These are phyloP conservation scores for Pyricularia pennisetigena DNA, from an alignment of 2,329 filamentous ascomycete genomes.

Conservation along the genomic window DNA sequence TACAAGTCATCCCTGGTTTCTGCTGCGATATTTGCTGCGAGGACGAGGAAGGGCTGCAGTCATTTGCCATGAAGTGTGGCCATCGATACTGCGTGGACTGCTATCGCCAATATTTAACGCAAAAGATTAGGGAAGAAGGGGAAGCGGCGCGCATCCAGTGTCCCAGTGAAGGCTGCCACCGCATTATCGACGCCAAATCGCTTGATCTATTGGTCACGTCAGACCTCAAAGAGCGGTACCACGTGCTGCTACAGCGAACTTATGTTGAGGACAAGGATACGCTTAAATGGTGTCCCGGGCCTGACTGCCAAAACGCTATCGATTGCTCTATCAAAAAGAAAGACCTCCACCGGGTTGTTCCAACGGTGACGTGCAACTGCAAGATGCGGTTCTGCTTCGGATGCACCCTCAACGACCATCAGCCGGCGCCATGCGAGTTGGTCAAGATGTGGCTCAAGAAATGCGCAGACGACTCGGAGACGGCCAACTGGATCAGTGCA, in stretches of 20 bases:
- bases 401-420: constrained; percentile 81
- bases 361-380: constrained; percentile 80
- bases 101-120: constrained; percentile 80
- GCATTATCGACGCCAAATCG: constrained; percentile 85
- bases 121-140: constrained; percentile 92
- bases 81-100: constrained; percentile 91
- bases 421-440: constrained; percentile 81
- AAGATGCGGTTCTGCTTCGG: constrained; percentile 91
- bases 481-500: constrained; percentile 97
- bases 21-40: constrained; percentile 95
- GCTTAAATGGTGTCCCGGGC: constrained; percentile 95
- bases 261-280: constrained; percentile 96
- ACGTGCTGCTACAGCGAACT: constrained; percentile 78
- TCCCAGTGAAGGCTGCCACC: constrained; percentile 75
- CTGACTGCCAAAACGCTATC: constrained; percentile 90
- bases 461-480: constrained; percentile 96
- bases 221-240: constrained; percentile 57
- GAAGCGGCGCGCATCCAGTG: constrained; percentile 94
- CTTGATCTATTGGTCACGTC: constrained; percentile 63
- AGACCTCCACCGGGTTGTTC: constrained; percentile 75
- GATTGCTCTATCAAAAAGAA: constrained; percentile 84
- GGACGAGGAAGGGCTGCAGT: constrained; percentile 65
- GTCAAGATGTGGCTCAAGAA: constrained; percentile 98
- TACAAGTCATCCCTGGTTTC: constrained; percentile 67
- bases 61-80: constrained; percentile 90